Evolutionary conservation across 2,329 filamentous ascomycete genomes (phyloP).

Genomic region (Metarhizium sp.): DNA sequence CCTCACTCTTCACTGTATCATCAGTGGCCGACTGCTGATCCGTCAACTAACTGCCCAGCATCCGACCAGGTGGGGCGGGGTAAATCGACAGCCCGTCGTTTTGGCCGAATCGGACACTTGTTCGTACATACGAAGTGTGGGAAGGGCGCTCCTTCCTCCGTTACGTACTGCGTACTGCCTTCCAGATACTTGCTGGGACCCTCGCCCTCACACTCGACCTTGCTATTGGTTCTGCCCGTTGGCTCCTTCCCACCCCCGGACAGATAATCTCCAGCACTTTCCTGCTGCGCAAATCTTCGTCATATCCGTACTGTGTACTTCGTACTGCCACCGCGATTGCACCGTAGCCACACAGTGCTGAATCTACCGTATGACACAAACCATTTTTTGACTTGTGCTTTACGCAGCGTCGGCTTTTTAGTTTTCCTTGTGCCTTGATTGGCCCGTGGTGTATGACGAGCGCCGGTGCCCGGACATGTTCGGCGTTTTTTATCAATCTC

Average conservation of each 20-base stretch:
- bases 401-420: background rate
- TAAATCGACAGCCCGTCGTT: background rate
- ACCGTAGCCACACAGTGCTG: background rate
- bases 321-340: background rate
- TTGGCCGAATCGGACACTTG: background rate
- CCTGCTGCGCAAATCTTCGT: background rate
- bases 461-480: constrained; percentile 1
- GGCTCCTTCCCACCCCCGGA: background rate
- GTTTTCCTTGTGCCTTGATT: constrained; percentile 1
- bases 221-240: background rate
- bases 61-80: too few relatives aligned
- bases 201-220: background rate
- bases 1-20: too few relatives aligned
- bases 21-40: too few relatives aligned
- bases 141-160: background rate
- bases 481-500: constrained; percentile 4
- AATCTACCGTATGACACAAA: background rate
- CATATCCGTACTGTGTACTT: background rate
- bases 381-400: background rate
- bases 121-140: background rate
- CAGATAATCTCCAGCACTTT: background rate
- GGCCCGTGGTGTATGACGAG: background rate
- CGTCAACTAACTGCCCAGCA: too few relatives aligned
- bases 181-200: background rate
- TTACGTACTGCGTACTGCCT: background rate